A percentile compares a stretch with the other conserved stretches of the same genome.
Conservation (phyloP, 1,284 basidiomycete species). For the Ganoderma resinaceum region DNA sequence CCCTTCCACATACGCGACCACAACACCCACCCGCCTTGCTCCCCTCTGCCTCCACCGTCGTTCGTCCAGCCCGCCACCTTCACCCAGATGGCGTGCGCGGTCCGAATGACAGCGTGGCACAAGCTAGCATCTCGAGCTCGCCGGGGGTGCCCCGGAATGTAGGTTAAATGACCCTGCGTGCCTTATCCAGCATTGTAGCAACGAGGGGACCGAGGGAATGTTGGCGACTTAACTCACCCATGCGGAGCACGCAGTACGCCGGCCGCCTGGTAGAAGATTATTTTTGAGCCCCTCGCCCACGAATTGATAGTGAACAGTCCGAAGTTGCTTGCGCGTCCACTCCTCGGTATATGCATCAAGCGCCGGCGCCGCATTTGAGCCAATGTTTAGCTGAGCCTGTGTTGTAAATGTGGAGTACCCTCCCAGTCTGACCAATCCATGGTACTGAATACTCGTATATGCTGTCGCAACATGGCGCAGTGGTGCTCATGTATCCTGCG, state of each 20-base stretch:
- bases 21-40: not conserved
- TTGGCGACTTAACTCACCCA: not conserved
- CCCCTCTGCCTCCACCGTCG: not conserved
- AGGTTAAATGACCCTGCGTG: not conserved
- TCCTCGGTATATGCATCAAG: too few species aligned
- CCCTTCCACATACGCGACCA: not conserved
- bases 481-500: too few species aligned
- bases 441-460: too few species aligned
- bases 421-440: too few species aligned
- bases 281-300: not conserved
- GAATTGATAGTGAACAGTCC: not conserved
- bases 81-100: not conserved
- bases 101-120: not conserved
- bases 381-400: too few species aligned
- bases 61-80: not conserved
- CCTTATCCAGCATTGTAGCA: not conserved
- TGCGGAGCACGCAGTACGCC: not conserved
- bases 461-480: too few species aligned
- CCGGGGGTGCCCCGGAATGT: not conserved
- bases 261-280: not conserved
- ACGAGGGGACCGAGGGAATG: slow-evolving; percentile 1
- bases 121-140: not conserved
- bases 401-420: too few species aligned
- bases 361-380: too few species aligned
- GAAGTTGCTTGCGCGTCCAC: not conserved